These are phyloP conservation scores for Stentor coeruleus DNA, from an alignment of 73 alveolate species.

Conservation along the genomic window DNA sequence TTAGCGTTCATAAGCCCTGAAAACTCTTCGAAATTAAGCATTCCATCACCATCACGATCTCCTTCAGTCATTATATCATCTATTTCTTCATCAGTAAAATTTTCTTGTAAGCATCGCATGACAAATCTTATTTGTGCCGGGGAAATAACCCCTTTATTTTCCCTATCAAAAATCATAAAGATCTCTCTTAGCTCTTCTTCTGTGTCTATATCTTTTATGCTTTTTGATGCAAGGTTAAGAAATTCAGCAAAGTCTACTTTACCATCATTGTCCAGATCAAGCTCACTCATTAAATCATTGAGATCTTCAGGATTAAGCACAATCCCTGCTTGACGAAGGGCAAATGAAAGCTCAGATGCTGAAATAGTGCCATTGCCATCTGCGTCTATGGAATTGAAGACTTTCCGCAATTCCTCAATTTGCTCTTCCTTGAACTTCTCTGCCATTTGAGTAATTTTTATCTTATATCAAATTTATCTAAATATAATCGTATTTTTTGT, in stretches of 20 bases:
- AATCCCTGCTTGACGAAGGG: conserved; percentile 74
- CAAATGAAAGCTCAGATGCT: conserved; percentile 78
- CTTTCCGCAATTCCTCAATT: conserved; percentile 12
- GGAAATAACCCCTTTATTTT: background rate
- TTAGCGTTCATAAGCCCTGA: conserved; percentile 1
- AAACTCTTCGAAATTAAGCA: conserved; percentile 2
- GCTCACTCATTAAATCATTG: conserved; percentile 77
- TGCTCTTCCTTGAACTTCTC: conserved; percentile 33
- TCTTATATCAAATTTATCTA: no score
- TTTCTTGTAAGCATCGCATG: background rate
- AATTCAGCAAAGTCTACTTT: conserved; percentile 41
- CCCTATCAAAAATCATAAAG: conserved; percentile 19
- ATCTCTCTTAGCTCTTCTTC: conserved; percentile 21
- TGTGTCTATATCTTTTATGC: conserved; percentile 8
- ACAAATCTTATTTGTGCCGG: background rate
- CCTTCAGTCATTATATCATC: background rate
- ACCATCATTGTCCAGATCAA: conserved; percentile 76
- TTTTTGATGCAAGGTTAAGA: conserved; percentile 4
- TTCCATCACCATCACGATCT: background rate
- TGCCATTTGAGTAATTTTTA: no score
- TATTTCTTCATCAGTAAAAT: conserved; percentile 6
- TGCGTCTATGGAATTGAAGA: background rate
- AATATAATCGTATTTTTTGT: no score
- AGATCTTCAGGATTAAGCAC: conserved; percentile 73
- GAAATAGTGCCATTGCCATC: conserved; percentile 79